Base-by-base conservation (phyloP, 2,329 filamentous ascomycete genomes). In the Talaromyces sp. region DNA sequence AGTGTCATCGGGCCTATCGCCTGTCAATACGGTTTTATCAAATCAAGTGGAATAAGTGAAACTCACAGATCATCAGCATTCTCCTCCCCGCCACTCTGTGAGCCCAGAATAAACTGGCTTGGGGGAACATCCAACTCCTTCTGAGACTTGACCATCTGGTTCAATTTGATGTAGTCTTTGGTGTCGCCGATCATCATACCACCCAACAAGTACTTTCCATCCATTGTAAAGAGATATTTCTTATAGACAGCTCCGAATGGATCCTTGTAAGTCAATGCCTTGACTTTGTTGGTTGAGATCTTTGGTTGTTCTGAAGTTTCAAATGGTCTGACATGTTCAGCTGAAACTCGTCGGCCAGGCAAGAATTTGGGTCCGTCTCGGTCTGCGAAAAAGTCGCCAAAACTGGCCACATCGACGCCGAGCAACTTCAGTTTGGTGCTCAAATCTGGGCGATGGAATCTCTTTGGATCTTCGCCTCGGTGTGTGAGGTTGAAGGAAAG, bases 131-230 rank as follows among this genome's bases (percentile, higher is more conserved):
- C 91, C 1, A 97, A 83, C 68, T 84, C 82, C 75, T 93, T 96
- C 74, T 92, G 90, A 69, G 86, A 89, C 80, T 93, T 96, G 63
- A 95, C 92, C 83, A 96, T 88, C 1, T 91, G 90, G 0, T 96
- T 91, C 25, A 97, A 80, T 76, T 94, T 96, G 79, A 96, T 86
- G 73, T 96, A 97, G 79, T 97, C 93, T 68, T 86, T 90, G 0
- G 92, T 96, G 72, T 97, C 93, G 45, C 93, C 93, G 67, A 97
- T 95, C 92, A 97, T 96, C 92, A 97, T 97, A 3, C 93, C 93
- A n/a, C 93, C 93, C 0, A 97, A 86, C 1, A 97, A 82, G 72
- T 94, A 94, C 75, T 96, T 96, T 29, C 93, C 93, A 73, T 97
- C 93, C 73, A 89, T 82, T 0, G 93, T 96, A 73, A 97, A 97